phyloP scores from a whole-genome alignment of 106 monocot genomes.

The Vanilla planifolia region DNA sequence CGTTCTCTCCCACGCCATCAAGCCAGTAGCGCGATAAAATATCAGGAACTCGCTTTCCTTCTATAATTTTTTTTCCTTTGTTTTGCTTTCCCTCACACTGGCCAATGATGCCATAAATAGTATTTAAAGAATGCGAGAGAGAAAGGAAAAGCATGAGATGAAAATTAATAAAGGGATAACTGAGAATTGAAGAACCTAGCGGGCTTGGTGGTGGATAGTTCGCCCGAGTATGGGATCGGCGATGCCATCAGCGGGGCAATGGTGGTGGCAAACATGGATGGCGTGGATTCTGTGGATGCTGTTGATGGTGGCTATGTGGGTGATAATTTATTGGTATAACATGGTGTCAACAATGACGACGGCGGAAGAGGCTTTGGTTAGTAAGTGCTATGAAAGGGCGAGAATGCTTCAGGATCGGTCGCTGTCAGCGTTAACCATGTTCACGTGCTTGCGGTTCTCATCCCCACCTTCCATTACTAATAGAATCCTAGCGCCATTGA shows the following conservation, averaged over 20 bases:
- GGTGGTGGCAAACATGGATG: constrained; percentile 30
- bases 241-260: constrained; percentile 7
- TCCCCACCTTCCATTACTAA: constrained; percentile 83
- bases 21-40: background rate
- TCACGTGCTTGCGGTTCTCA: constrained; percentile 83
- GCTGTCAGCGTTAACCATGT: constrained; percentile 86
- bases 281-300: constrained; percentile 23
- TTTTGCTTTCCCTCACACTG: background rate
- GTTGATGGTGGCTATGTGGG: constrained; percentile 21
- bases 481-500: constrained; percentile 72
- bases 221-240: constrained; percentile 6
- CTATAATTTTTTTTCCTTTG: constrained; percentile 5
- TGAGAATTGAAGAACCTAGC: background rate
- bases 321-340: constrained; percentile 32
- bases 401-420: constrained; percentile 94
- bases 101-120: constrained; percentile 3
- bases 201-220: background rate
- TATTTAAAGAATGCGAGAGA: background rate
- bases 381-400: constrained; percentile 90
- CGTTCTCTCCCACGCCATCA: constrained; percentile 2
- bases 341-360: constrained; percentile 30
- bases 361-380: constrained; percentile 54
- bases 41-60: too few species aligned
- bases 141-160: background rate
- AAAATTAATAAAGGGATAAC: constrained; percentile 1